phyloP scores from a whole-genome alignment of 176 grass and related monocot genomes.

The Oryza glumipatula region DNA sequence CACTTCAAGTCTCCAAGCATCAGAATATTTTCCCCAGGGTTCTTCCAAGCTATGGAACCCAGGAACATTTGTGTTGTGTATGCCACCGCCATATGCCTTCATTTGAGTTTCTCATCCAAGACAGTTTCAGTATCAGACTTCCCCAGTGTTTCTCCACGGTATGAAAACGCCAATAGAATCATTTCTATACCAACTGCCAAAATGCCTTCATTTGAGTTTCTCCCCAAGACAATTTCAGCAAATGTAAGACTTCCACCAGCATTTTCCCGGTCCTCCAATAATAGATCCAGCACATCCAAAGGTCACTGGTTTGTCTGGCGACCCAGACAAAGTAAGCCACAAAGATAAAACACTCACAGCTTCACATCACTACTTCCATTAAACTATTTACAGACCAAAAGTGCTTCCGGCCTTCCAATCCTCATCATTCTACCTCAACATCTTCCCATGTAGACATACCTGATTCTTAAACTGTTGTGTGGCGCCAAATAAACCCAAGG shows the following conservation, averaged over 20 bases:
- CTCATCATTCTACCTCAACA: neutral
- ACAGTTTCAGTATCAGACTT: too few species aligned
- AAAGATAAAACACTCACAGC: neutral
- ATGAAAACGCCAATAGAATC: too few species aligned
- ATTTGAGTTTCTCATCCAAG: too few species aligned
- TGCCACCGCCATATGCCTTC: too few species aligned
- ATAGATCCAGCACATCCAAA: neutral
- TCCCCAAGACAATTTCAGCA: too few species aligned
- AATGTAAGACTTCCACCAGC: neutral
- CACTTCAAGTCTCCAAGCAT: too few species aligned
- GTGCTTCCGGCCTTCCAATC: neutral
- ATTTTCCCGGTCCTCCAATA: neutral
- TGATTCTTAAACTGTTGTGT: conserved; percentile 5
- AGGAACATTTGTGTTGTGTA: too few species aligned
- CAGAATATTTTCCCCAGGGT: too few species aligned
- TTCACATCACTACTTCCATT: neutral
- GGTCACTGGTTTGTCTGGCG: neutral
- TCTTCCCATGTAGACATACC: too few species aligned
- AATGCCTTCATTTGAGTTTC: neutral
- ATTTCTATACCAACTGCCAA: neutral
- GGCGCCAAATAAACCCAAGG: conserved; percentile 14
- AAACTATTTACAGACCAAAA: neutral
- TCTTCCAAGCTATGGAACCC: too few species aligned
- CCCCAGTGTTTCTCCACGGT: too few species aligned
- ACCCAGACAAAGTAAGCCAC: neutral